Conservation (phyloP, 2,329 filamentous ascomycete species). For the Colletotrichum sp. region DNA sequence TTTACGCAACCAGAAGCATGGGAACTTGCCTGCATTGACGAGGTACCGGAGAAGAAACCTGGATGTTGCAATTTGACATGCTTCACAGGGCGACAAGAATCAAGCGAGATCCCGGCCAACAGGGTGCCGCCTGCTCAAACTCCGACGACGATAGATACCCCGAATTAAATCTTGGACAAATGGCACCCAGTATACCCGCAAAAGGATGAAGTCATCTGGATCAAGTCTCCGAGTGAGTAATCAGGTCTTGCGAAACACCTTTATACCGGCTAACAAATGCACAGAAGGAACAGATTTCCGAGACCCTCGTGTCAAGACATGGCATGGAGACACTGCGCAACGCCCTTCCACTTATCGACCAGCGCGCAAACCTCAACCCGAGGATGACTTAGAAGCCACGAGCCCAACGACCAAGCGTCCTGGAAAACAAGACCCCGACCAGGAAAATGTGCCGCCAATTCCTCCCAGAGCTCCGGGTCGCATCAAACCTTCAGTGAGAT, state of each 20-base stretch:
- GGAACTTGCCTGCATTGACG: constrained; percentile 37
- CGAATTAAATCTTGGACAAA: constrained; percentile 8
- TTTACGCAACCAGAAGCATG: constrained; percentile 34
- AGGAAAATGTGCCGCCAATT: not conserved
- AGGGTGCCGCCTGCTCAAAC: not conserved
- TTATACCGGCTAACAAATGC: not conserved
- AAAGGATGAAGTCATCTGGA: not conserved
- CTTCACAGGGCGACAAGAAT: not conserved
- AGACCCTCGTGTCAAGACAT: constrained; percentile 7
- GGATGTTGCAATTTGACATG: constrained; percentile 7
- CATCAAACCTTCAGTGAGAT: not conserved
- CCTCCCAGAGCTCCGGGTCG: constrained; percentile 4
- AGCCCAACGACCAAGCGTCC: not conserved
- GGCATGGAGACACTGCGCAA: constrained; percentile 12
- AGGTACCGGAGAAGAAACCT: constrained; percentile 27
- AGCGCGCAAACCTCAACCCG: not conserved
- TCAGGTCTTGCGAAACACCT: not conserved
- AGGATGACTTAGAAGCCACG: not conserved
- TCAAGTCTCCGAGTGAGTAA: not conserved
- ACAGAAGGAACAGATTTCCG: not conserved
- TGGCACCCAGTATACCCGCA: constrained; percentile 15
- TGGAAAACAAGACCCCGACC: not conserved
- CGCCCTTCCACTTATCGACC: constrained; percentile 6
- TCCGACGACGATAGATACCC: constrained; percentile 7
- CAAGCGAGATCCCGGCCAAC: not conserved